A percentile compares a stretch with the other conserved stretches of the same genome.
Conservation (phyloP, 805 yeast genomes). For the Starmerella etchellsii region DNA sequence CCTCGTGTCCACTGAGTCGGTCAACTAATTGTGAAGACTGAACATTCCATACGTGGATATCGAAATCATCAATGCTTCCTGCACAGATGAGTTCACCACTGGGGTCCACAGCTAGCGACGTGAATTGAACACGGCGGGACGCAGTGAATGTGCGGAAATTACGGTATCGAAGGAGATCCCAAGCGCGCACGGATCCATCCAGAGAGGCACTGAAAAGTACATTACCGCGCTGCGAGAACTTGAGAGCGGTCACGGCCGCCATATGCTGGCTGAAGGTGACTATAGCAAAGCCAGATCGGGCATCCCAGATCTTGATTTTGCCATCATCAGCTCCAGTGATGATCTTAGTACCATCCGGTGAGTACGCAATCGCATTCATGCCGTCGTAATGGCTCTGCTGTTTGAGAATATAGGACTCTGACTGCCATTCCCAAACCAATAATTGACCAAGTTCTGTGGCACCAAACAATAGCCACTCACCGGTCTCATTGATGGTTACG, state of each 20-base stretch:
- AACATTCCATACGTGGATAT: conserved; percentile 92
- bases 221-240: conserved; percentile 79
- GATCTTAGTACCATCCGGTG: conserved; percentile 87
- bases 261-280: conserved; percentile 87
- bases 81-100: conserved; percentile 96
- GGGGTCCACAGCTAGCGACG: conserved; percentile 85
- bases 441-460: conserved; percentile 84
- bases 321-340: conserved; percentile 97
- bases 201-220: conserved; percentile 82
- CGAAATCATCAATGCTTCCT: conserved; percentile 79
- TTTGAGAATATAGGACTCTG: conserved; percentile 84
- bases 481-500: conserved; percentile 64
- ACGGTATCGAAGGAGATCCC: conserved; percentile 87
- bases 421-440: conserved; percentile 96
- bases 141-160: conserved; percentile 93
- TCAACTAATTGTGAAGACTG: conserved; percentile 89
- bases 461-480: conserved; percentile 97
- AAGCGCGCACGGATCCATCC: conserved; percentile 95
- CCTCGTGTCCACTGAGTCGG: conserved; percentile 82
- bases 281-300: conserved; percentile 79
- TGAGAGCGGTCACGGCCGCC: conserved; percentile 75
- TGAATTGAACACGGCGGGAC: conserved; percentile 74
- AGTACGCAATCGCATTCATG: conserved; percentile 67
- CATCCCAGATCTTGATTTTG: conserved; percentile 92
- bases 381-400: conserved; percentile 97